Conservation (phyloP, 2,329 filamentous ascomycete species). For the Epichloe hybrida region DNA sequence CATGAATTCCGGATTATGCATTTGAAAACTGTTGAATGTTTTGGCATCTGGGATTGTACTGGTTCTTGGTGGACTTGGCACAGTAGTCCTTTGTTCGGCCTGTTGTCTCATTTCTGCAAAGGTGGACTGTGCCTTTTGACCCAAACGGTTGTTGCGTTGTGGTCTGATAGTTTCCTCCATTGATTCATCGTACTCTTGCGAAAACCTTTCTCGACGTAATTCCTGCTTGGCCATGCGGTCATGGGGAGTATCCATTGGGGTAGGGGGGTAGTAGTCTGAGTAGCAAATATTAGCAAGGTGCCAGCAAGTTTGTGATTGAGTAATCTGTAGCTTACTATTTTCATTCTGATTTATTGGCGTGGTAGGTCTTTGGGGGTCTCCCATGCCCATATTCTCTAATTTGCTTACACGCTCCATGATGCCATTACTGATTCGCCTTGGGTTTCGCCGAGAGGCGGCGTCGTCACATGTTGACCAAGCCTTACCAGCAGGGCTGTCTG, state of each 20-base stretch:
- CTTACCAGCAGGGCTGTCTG: slow-evolving; percentile 30
- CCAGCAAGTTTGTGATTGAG: not conserved
- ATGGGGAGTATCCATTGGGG: slow-evolving; percentile 52
- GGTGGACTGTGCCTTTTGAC: slow-evolving; percentile 33
- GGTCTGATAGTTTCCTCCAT: slow-evolving; percentile 56
- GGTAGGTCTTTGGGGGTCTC: slow-evolving; percentile 36
- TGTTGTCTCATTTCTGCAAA: slow-evolving; percentile 47
- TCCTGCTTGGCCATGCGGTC: slow-evolving; percentile 30
- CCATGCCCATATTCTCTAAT: slow-evolving; percentile 39
- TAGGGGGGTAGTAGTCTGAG: slow-evolving; percentile 49
- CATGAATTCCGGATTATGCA: slow-evolving; percentile 46
- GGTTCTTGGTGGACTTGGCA: slow-evolving; percentile 42
- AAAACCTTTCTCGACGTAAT: slow-evolving; percentile 35
- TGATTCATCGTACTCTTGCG: slow-evolving; percentile 49
- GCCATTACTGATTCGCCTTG: slow-evolving; percentile 43
- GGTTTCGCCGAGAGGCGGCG: slow-evolving; percentile 30
- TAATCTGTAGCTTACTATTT: slow-evolving; percentile 34
- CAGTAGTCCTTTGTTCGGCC: slow-evolving; percentile 34
- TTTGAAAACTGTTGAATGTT: slow-evolving; percentile 33
- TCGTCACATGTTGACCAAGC: slow-evolving; percentile 35
- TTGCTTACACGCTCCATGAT: slow-evolving; percentile 47
- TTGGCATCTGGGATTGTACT: slow-evolving; percentile 32
- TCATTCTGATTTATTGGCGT: slow-evolving; percentile 50
- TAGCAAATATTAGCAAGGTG: slow-evolving; percentile 4
- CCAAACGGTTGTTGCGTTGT: slow-evolving; percentile 26